These are phyloP conservation scores for Alternaria rosae DNA, from an alignment of 2,329 filamentous ascomycete genomes.

Conservation along the genomic window DNA sequence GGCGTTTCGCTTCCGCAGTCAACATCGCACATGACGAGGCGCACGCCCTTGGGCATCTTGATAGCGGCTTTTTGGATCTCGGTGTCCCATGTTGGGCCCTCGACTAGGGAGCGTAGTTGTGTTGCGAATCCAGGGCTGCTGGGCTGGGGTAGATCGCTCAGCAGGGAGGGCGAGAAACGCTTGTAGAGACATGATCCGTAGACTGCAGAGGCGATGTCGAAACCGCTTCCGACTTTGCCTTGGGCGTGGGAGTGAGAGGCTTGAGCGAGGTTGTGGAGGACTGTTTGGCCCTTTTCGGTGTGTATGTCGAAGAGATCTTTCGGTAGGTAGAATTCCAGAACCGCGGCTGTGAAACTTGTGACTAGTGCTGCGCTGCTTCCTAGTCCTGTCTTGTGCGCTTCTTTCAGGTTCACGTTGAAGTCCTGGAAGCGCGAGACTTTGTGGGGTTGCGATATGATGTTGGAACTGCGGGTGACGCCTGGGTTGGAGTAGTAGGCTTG, in stretches of 20 bases:
- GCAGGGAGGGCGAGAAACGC: slow-evolving; percentile 84
- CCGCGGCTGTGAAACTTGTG: slow-evolving; percentile 79
- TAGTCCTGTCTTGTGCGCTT: slow-evolving; percentile 93
- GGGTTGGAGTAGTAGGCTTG: slow-evolving; percentile 89
- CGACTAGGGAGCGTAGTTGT: slow-evolving; percentile 70
- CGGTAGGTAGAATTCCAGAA: slow-evolving; percentile 79
- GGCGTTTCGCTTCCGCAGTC: slow-evolving; percentile 94
- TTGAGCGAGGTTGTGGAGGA: slow-evolving; percentile 91
- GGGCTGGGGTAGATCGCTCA: slow-evolving; percentile 71
- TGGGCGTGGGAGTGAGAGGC: slow-evolving; percentile 94
- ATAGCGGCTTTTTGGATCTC: slow-evolving; percentile 75
- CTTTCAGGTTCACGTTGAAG: slow-evolving; percentile 76
- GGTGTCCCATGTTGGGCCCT: slow-evolving; percentile 75
- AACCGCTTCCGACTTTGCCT: slow-evolving; percentile 94
- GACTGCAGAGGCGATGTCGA: slow-evolving; percentile 92
- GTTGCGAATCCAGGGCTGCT: slow-evolving; percentile 71
- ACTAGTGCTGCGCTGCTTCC: slow-evolving; percentile 95
- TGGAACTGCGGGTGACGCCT: slow-evolving; percentile 23
- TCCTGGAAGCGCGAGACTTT: slow-evolving; percentile 69
- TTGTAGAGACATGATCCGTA: slow-evolving; percentile 91
- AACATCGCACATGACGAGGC: slow-evolving; percentile 93
- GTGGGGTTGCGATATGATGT: slow-evolving; percentile 4
- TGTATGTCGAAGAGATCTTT: slow-evolving; percentile 62
- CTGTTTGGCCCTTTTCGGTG: slow-evolving; percentile 62
- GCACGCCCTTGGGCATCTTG: slow-evolving; percentile 74